Evolutionary conservation across 2,329 filamentous ascomycete species (phyloP), one percentile per base, ranked within the genome.

Genomic region (Ceratocystis smalleyi): DNA sequence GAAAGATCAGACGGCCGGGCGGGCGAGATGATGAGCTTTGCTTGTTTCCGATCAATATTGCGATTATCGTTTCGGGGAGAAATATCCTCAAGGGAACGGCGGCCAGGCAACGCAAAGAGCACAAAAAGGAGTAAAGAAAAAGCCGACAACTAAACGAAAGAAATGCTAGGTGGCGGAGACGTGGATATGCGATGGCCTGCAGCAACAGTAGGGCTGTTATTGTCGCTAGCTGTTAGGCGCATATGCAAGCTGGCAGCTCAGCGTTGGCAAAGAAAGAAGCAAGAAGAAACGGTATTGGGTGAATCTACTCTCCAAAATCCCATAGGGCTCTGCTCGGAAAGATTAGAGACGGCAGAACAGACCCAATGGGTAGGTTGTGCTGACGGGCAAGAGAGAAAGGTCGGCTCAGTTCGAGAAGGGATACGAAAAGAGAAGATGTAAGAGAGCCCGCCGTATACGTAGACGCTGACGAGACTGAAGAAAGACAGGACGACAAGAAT

Each of bases 211-310:
- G 35, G 35, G 45, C 19, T 47, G 45, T 47, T 19, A 17, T 55
- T 32, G 24, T 35, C 32, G 61, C 47, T 62, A 27, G 45, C 45
- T 51, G 30, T 54, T 51, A 32, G 43, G 47, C 49, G 61, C 61
- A 62, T 62, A 62, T 62, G 61, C 61, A 62, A 17, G 17, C 59
- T 12, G 24, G 47, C n/a, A 51, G 10, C 10, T 51, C n/a, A 17
- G n/a, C 7, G 47, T 15, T 40, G 22, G 47, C 47, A 24, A 51
- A 51, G 47, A 51, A 51, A 51, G 47, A 51, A 51, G 47, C 15
- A 24, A 51, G 45, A 15, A 22, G 35, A 40, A 40, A 12, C 10
- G 12, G 12, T 40, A 15, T 40, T 40, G 35, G 35, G 35, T 3
- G 35, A 40, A 40, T 40, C 1, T 40, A 15, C 35, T 40, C 35